phyloP scores from a whole-genome alignment of 2,329 filamentous ascomycete species.

The Pyricularia pennisetigena region DNA sequence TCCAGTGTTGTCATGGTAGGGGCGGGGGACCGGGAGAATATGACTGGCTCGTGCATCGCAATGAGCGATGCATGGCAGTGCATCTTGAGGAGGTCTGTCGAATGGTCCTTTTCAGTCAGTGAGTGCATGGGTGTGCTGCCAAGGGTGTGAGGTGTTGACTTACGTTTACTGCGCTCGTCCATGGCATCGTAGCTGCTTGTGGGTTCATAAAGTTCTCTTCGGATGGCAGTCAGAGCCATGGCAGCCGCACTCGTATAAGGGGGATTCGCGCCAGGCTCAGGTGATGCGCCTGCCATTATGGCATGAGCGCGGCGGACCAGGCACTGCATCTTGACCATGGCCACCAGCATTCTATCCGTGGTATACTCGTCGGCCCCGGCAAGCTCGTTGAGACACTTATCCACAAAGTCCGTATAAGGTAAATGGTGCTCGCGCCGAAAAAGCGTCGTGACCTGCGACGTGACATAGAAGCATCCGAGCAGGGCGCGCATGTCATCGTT shows the following conservation, averaged over 20 bases:
- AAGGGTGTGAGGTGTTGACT: neutral
- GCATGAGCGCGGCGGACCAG: slow-evolving; percentile 19
- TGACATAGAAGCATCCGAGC: slow-evolving; percentile 28
- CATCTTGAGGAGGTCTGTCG: slow-evolving; percentile 17
- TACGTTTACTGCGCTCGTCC: neutral
- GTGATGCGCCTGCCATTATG: slow-evolving; percentile 14
- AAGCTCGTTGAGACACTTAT: slow-evolving; percentile 22
- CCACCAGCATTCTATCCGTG: slow-evolving; percentile 21
- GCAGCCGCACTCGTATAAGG: slow-evolving; percentile 16
- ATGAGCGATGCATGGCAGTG: slow-evolving; percentile 22
- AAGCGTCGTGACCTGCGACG: slow-evolving; percentile 20
- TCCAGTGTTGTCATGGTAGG: neutral
- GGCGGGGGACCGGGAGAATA: slow-evolving; percentile 16
- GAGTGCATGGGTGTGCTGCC: neutral
- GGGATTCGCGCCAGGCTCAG: slow-evolving; percentile 5
- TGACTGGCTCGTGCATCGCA: slow-evolving; percentile 27
- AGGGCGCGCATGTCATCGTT: slow-evolving; percentile 27
- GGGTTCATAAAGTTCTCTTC: slow-evolving; percentile 20
- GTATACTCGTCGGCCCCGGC: slow-evolving; percentile 17
- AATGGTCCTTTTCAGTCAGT: neutral
- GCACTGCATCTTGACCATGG: slow-evolving; percentile 23
- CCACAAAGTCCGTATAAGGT: slow-evolving; percentile 22
- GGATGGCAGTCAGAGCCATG: slow-evolving; percentile 22
- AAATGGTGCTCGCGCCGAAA: slow-evolving; percentile 23
- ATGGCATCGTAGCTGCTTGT: neutral